Evolutionary conservation across 164 flowering plant species (phyloP).

Genomic region (Piper longum): DNA sequence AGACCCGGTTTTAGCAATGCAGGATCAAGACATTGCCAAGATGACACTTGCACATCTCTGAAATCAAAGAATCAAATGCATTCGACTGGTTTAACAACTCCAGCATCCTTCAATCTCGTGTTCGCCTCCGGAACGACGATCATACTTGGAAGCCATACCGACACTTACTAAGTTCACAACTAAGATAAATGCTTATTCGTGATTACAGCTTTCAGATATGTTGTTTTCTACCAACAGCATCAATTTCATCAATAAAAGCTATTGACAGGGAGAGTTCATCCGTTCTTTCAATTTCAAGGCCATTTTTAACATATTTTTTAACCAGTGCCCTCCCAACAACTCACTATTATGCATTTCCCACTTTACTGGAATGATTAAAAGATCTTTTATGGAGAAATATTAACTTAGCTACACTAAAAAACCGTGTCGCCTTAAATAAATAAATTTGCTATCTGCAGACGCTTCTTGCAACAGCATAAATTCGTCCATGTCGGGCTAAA

Average conservation of each 20-base stretch:
- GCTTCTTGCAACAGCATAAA: not conserved
- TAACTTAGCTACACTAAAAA: not conserved
- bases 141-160: constrained; percentile 40
- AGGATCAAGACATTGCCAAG: constrained; percentile 84
- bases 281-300: constrained; percentile 87
- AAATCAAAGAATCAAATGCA: constrained; percentile 60
- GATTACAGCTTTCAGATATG: not conserved
- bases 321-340: constrained; percentile 90
- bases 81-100: constrained; percentile 81
- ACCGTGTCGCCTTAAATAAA: not conserved
- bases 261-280: constrained; percentile 93
- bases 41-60: constrained; percentile 79
- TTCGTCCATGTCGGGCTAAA: not conserved
- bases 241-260: constrained; percentile 93
- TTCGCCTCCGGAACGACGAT: constrained; percentile 90
- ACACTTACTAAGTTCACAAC: not conserved
- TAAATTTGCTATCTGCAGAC: not conserved
- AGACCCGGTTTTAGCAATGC: constrained; percentile 89
- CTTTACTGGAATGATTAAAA: not conserved
- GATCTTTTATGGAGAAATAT: not conserved
- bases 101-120: constrained; percentile 96
- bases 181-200: not conserved
- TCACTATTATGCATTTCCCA: constrained; percentile 45
- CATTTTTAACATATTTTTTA: constrained; percentile 88
- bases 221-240: constrained; percentile 56